Evolutionary conservation across 2,329 filamentous ascomycete genomes (phyloP).

Genomic region (Penicillium sp.): DNA sequence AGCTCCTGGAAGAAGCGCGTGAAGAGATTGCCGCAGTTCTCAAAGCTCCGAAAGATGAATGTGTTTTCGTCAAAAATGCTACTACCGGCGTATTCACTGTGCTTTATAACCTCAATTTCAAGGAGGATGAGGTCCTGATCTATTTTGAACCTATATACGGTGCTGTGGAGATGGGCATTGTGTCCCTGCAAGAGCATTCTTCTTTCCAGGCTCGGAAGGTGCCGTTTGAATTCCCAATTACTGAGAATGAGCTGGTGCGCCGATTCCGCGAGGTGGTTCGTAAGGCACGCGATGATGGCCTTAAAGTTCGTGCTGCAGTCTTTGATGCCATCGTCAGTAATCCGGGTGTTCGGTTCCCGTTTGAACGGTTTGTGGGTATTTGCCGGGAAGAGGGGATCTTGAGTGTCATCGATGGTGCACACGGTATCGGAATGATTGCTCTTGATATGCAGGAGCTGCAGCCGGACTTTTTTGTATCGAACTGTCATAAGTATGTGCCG

Average conservation of each 20-base stretch:
- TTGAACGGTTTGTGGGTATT: constrained; percentile 62
- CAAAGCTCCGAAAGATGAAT: constrained; percentile 63
- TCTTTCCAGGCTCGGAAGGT: constrained; percentile 56
- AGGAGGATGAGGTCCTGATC: constrained; percentile 69
- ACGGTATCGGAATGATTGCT: constrained; percentile 76
- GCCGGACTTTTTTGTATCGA: constrained; percentile 84
- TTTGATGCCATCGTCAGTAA: constrained; percentile 80
- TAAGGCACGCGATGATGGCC: constrained; percentile 56
- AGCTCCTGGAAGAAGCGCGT: constrained; percentile 65
- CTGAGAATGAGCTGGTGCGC: constrained; percentile 65
- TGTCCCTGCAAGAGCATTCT: constrained; percentile 70
- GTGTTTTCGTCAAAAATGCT: constrained; percentile 80
- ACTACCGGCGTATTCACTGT: constrained; percentile 71
- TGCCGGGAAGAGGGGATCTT: constrained; percentile 70
- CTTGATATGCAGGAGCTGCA: constrained; percentile 67
- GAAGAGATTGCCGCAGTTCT: constrained; percentile 65
- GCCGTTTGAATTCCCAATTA: constrained; percentile 65
- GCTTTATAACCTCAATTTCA: constrained; percentile 71
- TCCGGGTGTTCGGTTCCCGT: constrained; percentile 79
- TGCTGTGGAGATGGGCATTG: constrained; percentile 71
- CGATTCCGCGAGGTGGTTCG: constrained; percentile 62
- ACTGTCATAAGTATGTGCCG: constrained; percentile 70
- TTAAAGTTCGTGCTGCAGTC: constrained; percentile 66
- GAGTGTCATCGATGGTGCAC: constrained; percentile 80
- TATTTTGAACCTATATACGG: constrained; percentile 80